Evolutionary conservation across 192 early-diverging fungal genomes (phyloP).

Genomic region (Chytriomyces hyalinus): DNA sequence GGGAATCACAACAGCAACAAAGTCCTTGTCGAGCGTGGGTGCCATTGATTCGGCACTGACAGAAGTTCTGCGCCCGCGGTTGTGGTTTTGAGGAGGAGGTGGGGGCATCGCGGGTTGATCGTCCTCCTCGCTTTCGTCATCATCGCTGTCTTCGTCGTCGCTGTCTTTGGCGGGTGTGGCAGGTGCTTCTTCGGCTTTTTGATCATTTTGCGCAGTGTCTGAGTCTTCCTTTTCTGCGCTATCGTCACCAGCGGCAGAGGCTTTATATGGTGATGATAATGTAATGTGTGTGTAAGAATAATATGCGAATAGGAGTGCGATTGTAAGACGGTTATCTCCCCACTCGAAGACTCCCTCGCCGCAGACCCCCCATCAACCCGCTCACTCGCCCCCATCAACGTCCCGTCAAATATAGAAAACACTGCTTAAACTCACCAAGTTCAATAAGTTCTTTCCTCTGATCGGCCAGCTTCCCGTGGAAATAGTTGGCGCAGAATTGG

Average conservation of each 20-base stretch:
- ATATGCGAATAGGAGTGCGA: not conserved
- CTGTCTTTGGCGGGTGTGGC: constrained; percentile 37
- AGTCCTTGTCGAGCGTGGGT: constrained; percentile 71
- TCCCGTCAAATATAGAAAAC: too few species aligned
- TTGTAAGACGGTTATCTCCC: not conserved
- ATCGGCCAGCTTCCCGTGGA: constrained; percentile 83
- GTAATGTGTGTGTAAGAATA: not conserved
- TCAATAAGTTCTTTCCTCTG: constrained; percentile 55
- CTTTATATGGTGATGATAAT: not conserved
- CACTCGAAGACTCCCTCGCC: not conserved
- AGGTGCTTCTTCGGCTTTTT: constrained; percentile 23
- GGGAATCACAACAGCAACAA: constrained; percentile 83
- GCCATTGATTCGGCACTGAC: constrained; percentile 97
- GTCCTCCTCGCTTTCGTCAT: constrained; percentile 62
- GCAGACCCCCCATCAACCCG: not conserved
- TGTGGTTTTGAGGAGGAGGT: constrained; percentile 69
- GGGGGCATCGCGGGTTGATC: constrained; percentile 60
- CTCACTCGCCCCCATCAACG: too few species aligned
- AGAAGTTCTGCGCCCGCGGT: constrained; percentile 88
- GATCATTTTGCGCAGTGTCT: not conserved
- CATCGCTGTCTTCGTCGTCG: constrained; percentile 61
- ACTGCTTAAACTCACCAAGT: constrained; percentile 18
- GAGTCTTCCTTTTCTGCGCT: constrained; percentile 30
- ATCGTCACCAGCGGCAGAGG: constrained; percentile 46
- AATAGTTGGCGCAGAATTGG: constrained; percentile 92